phyloP scores from a whole-genome alignment of 257 asterid genomes.

The Rhazya stricta region DNA sequence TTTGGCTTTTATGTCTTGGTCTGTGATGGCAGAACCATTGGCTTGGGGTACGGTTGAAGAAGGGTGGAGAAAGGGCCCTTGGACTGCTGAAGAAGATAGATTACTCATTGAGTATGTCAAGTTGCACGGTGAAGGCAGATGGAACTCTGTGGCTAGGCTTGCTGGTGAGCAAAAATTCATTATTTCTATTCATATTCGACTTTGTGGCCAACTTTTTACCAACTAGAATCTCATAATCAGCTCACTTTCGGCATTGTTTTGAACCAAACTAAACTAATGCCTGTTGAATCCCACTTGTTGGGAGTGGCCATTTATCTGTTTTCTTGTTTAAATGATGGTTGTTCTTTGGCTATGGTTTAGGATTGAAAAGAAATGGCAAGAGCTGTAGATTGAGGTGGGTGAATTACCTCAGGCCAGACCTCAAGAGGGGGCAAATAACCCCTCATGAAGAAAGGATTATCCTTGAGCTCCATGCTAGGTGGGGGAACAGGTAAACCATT shows the following conservation, averaged over 20 bases:
- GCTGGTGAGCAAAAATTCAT: conserved; percentile 39
- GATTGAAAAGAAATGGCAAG: conserved; percentile 85
- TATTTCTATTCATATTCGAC: neutral
- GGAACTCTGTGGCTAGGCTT: conserved; percentile 80
- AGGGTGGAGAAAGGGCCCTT: conserved; percentile 91
- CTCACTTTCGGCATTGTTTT: conserved; percentile 7
- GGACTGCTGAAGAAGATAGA: conserved; percentile 85
- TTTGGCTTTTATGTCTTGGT: conserved; percentile 35
- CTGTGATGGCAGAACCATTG: conserved; percentile 39
- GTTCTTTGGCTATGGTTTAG: conserved; percentile 27
- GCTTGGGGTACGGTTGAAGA: conserved; percentile 56
- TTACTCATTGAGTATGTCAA: conserved; percentile 70
- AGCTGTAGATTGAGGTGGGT: conserved; percentile 96
- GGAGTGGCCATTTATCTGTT: neutral
- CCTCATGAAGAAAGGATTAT: conserved; percentile 75
- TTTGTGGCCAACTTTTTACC: neutral
- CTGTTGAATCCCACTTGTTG: conserved; percentile 3
- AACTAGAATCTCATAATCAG: conserved; percentile 6
- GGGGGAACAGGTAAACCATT: conserved; percentile 80
- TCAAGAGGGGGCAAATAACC: conserved; percentile 87
- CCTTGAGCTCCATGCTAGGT: conserved; percentile 67
- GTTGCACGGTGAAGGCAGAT: conserved; percentile 86
- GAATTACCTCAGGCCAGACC: conserved; percentile 89
- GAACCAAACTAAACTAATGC: neutral
- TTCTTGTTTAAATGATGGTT: neutral